These are phyloP conservation scores for Rosa multiflora DNA, from an alignment of 306 rosid genomes.

Conservation along the genomic window DNA sequence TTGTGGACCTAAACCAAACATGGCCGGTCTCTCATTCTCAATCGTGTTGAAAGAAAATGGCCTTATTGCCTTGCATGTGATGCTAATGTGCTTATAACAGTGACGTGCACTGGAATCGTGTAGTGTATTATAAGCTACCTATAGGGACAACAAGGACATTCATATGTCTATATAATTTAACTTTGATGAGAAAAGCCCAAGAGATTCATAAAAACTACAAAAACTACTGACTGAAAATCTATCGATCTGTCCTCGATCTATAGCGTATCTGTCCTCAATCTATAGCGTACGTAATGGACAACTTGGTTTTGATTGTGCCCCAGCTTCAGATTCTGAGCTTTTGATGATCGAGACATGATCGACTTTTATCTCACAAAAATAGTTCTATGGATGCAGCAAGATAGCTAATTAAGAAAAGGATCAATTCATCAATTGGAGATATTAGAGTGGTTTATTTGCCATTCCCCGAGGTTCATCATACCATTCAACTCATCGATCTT, in stretches of 20 bases:
- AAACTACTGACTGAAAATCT: neutral
- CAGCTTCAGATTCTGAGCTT: neutral
- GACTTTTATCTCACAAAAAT: neutral
- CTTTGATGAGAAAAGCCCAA: conserved; percentile 1
- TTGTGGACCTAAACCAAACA: conserved; percentile 1
- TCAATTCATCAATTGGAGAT: neutral
- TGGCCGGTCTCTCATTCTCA: neutral
- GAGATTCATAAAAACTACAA: neutral
- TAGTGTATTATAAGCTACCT: neutral
- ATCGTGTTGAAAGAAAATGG: neutral
- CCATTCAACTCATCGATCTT: too few relatives aligned
- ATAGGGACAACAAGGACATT: neutral
- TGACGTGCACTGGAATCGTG: conserved; percentile 1
- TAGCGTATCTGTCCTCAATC: neutral
- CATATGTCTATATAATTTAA: neutral
- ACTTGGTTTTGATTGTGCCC: neutral
- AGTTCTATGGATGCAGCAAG: neutral
- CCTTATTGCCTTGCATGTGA: conserved; percentile 11
- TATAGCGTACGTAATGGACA: neutral
- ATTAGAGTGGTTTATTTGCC: neutral
- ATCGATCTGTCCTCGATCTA: neutral
- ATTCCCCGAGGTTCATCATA: neutral
- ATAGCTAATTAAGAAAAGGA: neutral
- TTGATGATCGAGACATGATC: neutral
- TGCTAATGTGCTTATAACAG: neutral